A percentile compares a stretch with the other conserved stretches of the same genome.
phyloP scores from a whole-genome alignment of 345 rosid genomes.

The Citrus medica region DNA sequence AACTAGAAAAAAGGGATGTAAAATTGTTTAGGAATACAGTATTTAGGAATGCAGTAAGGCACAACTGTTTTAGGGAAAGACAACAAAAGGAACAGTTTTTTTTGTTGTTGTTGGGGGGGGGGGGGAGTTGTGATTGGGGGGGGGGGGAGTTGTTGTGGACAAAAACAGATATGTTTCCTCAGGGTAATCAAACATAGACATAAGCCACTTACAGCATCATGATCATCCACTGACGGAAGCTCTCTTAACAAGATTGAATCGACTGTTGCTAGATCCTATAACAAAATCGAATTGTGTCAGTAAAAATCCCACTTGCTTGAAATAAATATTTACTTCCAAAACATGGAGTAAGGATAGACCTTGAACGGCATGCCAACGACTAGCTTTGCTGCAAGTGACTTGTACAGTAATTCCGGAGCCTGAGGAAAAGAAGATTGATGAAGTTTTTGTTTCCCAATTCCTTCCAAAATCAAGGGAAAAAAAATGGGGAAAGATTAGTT shows the following conservation, averaged over 20 bases:
- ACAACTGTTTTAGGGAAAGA: neutral
- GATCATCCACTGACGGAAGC: constrained; percentile 84
- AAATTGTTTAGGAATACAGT: neutral
- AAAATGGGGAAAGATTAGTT: neutral
- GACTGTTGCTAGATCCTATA: constrained; percentile 92
- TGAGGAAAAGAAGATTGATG: constrained; percentile 22
- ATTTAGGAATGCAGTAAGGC: neutral
- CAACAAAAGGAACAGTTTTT: neutral
- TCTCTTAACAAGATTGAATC: constrained; percentile 84
- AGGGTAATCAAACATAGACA: constrained; percentile 14
- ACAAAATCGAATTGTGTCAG: constrained; percentile 17
- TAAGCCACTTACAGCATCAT: constrained; percentile 64
- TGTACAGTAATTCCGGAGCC: constrained; percentile 88
- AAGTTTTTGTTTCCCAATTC: neutral
- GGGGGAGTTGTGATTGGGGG: too few relatives aligned
- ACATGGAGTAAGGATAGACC: constrained; percentile 40
- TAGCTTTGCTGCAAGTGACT: constrained; percentile 89
- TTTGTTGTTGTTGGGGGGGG: too few relatives aligned
- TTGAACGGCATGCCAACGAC: constrained; percentile 96
- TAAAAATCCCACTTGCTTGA: constrained; percentile 3
- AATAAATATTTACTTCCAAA: constrained; percentile 2
- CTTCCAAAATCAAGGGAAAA: neutral
- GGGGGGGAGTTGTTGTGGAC: neutral
- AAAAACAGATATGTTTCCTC: neutral
- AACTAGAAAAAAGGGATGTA: neutral